Evolutionary conservation across 345 rosid genomes (phyloP).

Genomic region (Syzygium grande): DNA sequence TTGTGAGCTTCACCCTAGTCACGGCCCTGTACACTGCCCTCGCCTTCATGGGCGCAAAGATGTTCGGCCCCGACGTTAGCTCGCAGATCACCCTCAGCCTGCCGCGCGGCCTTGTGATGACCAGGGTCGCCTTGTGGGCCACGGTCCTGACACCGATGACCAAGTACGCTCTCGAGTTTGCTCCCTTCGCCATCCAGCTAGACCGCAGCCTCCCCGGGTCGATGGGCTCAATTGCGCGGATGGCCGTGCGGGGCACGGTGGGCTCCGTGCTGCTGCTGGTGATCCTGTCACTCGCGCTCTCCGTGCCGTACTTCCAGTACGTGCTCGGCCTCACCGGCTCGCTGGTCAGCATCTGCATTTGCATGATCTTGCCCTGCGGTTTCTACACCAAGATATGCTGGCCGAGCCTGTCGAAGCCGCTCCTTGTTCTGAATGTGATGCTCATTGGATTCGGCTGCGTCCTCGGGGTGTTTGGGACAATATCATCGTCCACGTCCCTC

Average conservation of each 20-base stretch:
- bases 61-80: slow-evolving; percentile 52
- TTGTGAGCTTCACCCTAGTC: slow-evolving; percentile 61
- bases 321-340: slow-evolving; percentile 73
- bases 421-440: slow-evolving; percentile 20
- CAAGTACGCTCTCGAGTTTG: slow-evolving; percentile 68
- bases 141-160: slow-evolving; percentile 74
- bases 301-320: slow-evolving; percentile 55
- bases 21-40: slow-evolving; percentile 42
- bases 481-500: slow-evolving; percentile 36
- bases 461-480: slow-evolving; percentile 52
- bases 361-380: slow-evolving; percentile 46
- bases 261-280: slow-evolving; percentile 46
- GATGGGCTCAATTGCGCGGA: slow-evolving; percentile 22
- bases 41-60: slow-evolving; percentile 65
- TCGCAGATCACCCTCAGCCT: slow-evolving; percentile 71
- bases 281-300: slow-evolving; percentile 48
- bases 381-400: slow-evolving; percentile 59
- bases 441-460: slow-evolving; percentile 42
- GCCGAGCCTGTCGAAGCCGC: slow-evolving; percentile 25
- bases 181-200: slow-evolving; percentile 71
- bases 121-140: slow-evolving; percentile 75
- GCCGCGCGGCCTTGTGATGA: slow-evolving; percentile 41
- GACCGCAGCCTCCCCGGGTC: slow-evolving; percentile 44
- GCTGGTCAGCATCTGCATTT: slow-evolving; percentile 44
- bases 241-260: slow-evolving; percentile 33